Base-by-base conservation (phyloP, 352 stramenopile genomes). In the Phytophthora agathidicida region DNA sequence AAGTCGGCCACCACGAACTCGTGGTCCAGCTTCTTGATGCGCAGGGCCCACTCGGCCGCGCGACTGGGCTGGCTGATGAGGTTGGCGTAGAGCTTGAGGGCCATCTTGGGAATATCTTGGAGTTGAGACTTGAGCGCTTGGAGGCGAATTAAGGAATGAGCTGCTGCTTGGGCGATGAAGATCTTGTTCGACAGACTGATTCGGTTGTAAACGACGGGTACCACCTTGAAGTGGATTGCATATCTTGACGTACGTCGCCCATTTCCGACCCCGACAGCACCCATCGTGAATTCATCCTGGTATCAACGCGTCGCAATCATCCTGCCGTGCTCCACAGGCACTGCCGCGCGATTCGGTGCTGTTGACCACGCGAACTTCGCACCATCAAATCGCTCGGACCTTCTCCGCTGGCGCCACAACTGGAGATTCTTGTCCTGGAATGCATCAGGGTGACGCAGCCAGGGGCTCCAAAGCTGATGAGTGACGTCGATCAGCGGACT, bases 11-110 rank as follows among this genome's bases (percentile, higher is more conserved):
- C 33, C 17, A 77, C 50, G 49, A 82, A 50, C 51, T 82, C 50
- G 52, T 78, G 71, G 23, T 75, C 42, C 14, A 68, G 26, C 3
- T 78, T 68, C 50, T 84, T 81, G 23, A 65, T 16, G 16, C 69
- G 72, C 47, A 83, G 32, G 28, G 67, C 49, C 74, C 68, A 83
- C 44, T 63, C 65, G 13, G 65, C 67, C 31, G 68, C 60, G 26
- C 60, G 61, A 10, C 45, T 64, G 23, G 71, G 71, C 52, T 80
- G 71, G 35, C 68, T 77, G 60, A 81, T 56, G 44, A 73, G 47
- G 45, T 82, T 82, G 13, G 57, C 73, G 56, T 79, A 82, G 3
- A 82, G 58, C 47, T 78, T 74, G 44, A 82, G 47, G 14, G 49
- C 7, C 65, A 76, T 74, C 28, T 44, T 59, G 37, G 23, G 22